Percentiles rank a stretch among this genome's conserved stretches.
These are phyloP conservation scores for Nicotiana paniculata DNA, from an alignment of 257 asterid species.

Conservation along the genomic window DNA sequence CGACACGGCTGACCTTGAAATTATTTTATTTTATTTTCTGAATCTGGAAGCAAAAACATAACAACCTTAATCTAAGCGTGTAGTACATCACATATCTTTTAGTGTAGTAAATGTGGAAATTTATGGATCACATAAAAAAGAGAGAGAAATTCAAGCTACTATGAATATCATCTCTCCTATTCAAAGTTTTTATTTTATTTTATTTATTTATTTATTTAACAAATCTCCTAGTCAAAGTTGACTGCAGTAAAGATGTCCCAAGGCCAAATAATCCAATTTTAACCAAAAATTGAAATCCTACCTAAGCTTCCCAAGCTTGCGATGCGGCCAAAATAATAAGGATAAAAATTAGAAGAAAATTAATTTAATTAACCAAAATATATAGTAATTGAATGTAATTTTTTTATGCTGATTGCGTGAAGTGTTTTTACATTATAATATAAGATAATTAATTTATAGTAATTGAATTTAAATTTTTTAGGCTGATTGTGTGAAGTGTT, in stretches of 20 bases:
- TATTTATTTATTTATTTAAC: too few species aligned
- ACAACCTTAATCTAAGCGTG: neutral
- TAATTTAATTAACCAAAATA: neutral
- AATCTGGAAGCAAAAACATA: too few species aligned
- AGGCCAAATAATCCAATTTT: too few species aligned
- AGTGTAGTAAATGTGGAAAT: neutral
- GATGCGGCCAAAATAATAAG: neutral
- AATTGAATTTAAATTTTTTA: too few species aligned
- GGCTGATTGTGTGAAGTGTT: neutral
- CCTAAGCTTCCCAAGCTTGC: neutral
- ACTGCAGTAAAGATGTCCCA: neutral
- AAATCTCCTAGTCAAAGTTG: neutral
- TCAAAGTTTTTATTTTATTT: neutral
- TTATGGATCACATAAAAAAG: neutral
- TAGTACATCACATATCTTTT: neutral
- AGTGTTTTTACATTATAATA: too few species aligned
- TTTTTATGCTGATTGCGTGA: too few species aligned
- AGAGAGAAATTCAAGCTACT: neutral
- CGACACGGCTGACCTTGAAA: too few species aligned
- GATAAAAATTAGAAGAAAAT: neutral
- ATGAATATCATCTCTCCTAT: neutral
- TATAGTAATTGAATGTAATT: too few species aligned
- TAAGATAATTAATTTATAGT: neutral
- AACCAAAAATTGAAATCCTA: too few species aligned
- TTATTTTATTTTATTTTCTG: too few species aligned